Base-by-base conservation (phyloP, 352 stramenopile species). In the Pythium sp. region DNA sequence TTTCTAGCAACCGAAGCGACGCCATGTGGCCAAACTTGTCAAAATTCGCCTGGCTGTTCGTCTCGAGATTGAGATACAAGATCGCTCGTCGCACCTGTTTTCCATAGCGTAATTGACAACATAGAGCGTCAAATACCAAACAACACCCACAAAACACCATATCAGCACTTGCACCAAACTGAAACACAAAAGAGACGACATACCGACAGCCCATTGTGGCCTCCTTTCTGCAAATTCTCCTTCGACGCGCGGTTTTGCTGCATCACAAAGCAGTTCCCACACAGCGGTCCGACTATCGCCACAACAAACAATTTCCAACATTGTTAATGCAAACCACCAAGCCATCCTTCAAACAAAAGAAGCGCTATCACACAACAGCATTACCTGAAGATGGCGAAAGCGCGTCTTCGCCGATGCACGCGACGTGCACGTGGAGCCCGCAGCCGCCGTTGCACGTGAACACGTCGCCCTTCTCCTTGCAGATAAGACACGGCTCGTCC, bases 21-120 rank as follows among this genome's bases (percentile, higher is more conserved):
- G 81, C 76, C 46, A 94, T 76, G 71, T 94, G 84, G 7, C 86
- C 86, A 70, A 94, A 91, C 65, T 90, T 90, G 38, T 92, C 81
- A 64, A 94, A 94, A 67, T 87, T 90, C 9, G 62, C 43, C 20
- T 74, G 75, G 38, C 58, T 85, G 43, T 85, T 90, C 24, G 80
- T 92, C 63, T 94, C 84, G 9, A 89, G 64, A 38, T 92, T 94
- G 14, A 92, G 57, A 36, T 76, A 90, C 62, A 92, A 67, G 53
- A 94, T 89, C 12, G 86, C 84, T 20, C 84, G 77, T 62, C 81
- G 81, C 57, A 90, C 75, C 82, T 91, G 49, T n/a, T 34, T 34
- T 47, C 41, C 41, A 47, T 8, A 47, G 41, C 6, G 14, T 38
- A 2, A n/a, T 47, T 47, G 14, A 18, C 41, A 47, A 47, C 15